Percentiles rank a stretch among this genome's conserved stretches.
These are phyloP conservation scores for Aegilops tauschii DNA, from an alignment of 176 grass and related monocot species.

Conservation along the genomic window DNA sequence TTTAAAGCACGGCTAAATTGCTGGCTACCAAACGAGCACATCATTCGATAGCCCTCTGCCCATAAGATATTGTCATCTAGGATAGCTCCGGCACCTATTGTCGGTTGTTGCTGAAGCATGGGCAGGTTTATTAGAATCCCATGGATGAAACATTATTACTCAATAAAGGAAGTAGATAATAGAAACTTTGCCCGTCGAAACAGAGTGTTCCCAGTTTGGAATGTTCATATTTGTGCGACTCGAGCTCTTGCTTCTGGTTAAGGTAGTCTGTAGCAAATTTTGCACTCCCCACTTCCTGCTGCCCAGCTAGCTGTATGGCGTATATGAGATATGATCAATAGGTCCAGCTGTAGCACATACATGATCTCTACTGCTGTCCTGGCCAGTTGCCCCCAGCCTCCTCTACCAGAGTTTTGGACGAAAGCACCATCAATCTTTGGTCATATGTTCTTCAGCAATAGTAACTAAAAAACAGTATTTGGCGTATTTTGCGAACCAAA, in stretches of 20 bases:
- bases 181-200: background rate
- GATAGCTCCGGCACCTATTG: background rate
- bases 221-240: too few species aligned
- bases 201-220: background rate
- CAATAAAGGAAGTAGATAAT: background rate
- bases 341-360: too few species aligned
- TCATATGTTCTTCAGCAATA: background rate
- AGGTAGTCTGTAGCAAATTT: too few species aligned
- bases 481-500: background rate
- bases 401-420: too few species aligned
- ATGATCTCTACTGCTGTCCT: too few species aligned
- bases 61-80: background rate
- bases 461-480: constrained; percentile 7
- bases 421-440: background rate
- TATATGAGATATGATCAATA: too few species aligned
- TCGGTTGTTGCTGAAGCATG: background rate
- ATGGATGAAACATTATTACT: background rate
- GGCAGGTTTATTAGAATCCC: background rate
- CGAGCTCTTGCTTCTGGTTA: too few species aligned
- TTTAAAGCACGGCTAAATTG: background rate
- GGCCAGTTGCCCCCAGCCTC: too few species aligned
- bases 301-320: too few species aligned
- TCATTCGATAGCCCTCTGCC: background rate
- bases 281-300: too few species aligned
- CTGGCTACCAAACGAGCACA: background rate